These are phyloP conservation scores for Ophiosphaerella korrae DNA, from an alignment of 2,329 filamentous ascomycete genomes.

Conservation along the genomic window DNA sequence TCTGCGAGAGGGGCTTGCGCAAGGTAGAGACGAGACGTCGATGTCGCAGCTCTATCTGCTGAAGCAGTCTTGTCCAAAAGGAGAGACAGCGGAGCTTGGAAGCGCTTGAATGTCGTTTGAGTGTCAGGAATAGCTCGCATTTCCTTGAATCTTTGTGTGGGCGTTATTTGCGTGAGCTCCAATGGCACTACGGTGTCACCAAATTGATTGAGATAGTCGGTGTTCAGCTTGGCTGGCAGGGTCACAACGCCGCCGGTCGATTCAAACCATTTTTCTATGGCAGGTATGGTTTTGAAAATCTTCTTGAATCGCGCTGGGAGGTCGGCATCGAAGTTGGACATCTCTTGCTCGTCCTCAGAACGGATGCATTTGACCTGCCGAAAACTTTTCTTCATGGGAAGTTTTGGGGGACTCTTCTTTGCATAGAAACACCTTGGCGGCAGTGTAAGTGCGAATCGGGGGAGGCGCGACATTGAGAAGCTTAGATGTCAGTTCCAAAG, in stretches of 20 bases:
- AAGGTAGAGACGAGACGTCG: slow-evolving; percentile 69
- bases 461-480: not conserved
- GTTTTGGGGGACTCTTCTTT: too few species aligned
- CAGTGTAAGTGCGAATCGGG: not conserved
- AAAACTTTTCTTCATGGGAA: not conserved
- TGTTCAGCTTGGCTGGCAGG: slow-evolving; percentile 18
- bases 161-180: slow-evolving; percentile 57
- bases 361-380: not conserved
- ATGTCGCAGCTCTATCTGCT: slow-evolving; percentile 23
- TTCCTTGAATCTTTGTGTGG: not conserved
- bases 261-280: slow-evolving; percentile 41
- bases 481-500: not conserved
- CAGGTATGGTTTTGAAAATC: slow-evolving; percentile 29
- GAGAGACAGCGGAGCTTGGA: slow-evolving; percentile 67
- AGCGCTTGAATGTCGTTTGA: slow-evolving; percentile 57
- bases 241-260: slow-evolving; percentile 2
- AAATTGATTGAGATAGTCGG: slow-evolving; percentile 45
- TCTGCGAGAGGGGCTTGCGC: slow-evolving; percentile 77
- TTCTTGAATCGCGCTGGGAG: slow-evolving; percentile 30
- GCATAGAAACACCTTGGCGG: not conserved
- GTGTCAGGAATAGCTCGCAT: too few species aligned
- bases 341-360: not conserved
- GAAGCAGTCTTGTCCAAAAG: slow-evolving; percentile 59
- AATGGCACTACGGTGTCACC: slow-evolving; percentile 61
- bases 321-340: slow-evolving; percentile 16